These are phyloP conservation scores for Russula abietina DNA, from an alignment of 768 basidiomycete species.

Conservation along the genomic window DNA sequence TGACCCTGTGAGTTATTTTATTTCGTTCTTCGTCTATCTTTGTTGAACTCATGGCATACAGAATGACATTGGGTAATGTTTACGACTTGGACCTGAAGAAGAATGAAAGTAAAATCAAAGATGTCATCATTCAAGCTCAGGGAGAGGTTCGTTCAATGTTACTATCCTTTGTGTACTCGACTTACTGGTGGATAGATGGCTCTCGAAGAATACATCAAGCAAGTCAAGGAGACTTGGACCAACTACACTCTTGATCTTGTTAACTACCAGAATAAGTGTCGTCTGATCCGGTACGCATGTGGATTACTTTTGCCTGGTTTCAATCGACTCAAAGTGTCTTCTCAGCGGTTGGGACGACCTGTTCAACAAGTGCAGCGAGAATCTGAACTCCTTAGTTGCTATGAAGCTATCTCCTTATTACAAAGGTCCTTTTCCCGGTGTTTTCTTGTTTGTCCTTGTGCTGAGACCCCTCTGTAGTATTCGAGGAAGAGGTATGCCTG, in stretches of 20 bases:
- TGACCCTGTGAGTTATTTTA: conserved; percentile 53
- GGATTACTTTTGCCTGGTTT: neutral
- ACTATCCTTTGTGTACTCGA: conserved; percentile 25
- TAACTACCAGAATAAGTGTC: conserved; percentile 98
- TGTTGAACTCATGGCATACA: conserved; percentile 35
- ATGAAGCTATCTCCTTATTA: conserved; percentile 99
- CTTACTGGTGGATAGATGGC: conserved; percentile 64
- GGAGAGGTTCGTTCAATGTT: conserved; percentile 62
- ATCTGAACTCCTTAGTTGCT: conserved; percentile 89
- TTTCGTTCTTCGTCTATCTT: neutral
- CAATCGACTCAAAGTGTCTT: neutral
- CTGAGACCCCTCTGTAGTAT: conserved; percentile 45
- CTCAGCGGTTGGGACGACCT: conserved; percentile 92
- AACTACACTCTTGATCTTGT: conserved; percentile 93
- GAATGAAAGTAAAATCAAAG: conserved; percentile 87
- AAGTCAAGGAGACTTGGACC: conserved; percentile 96
- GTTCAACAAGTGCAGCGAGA: conserved; percentile 95
- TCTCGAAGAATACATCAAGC: conserved; percentile 89
- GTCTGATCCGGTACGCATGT: conserved; percentile 68
- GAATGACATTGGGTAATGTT: conserved; percentile 93
- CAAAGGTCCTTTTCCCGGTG: conserved; percentile 53
- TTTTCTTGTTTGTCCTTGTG: conserved; percentile 6
- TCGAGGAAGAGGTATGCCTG: conserved; percentile 70
- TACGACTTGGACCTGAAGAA: conserved; percentile 95
- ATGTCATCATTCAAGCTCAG: conserved; percentile 94